Evolutionary conservation across 2,329 filamentous ascomycete genomes (phyloP).

Genomic region (Clonostachys chloroleuca): DNA sequence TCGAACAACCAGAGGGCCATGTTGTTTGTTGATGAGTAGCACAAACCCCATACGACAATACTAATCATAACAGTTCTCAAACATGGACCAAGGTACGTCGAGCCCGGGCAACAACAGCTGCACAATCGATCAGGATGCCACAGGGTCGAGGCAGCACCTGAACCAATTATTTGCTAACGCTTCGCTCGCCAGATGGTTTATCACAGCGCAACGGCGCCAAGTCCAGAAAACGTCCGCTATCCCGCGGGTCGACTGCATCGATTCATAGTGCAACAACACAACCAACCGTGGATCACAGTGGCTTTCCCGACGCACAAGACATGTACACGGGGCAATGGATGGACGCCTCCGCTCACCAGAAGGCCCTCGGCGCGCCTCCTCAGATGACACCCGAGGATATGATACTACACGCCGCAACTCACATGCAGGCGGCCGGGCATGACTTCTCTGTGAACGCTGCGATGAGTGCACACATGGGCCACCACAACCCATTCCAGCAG

Average conservation of each 20-base stretch:
- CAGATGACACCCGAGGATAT: constrained; percentile 55
- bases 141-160: no score
- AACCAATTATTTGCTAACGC: no score
- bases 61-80: constrained; percentile 9
- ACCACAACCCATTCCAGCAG: neutral
- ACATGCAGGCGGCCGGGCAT: constrained; percentile 47
- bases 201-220: constrained; percentile 25
- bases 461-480: neutral
- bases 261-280: constrained; percentile 50
- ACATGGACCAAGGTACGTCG: constrained; percentile 12
- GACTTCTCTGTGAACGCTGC: constrained; percentile 33
- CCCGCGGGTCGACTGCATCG: constrained; percentile 52
- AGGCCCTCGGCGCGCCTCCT: constrained; percentile 25
- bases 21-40: no score
- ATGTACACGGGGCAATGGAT: constrained; percentile 25
- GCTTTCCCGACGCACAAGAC: constrained; percentile 34
- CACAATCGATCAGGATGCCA: neutral
- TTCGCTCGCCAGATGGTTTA: constrained; percentile 4
- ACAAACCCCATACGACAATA: neutral
- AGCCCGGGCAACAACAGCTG: neutral
- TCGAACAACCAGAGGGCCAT: neutral
- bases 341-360: constrained; percentile 19
- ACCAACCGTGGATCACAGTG: constrained; percentile 42
- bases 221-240: constrained; percentile 45
- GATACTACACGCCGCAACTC: constrained; percentile 52